Evolutionary conservation across 768 basidiomycete genomes (phyloP), one percentile per base, ranked within the genome.

Genomic region (Auricularia cornea): DNA sequence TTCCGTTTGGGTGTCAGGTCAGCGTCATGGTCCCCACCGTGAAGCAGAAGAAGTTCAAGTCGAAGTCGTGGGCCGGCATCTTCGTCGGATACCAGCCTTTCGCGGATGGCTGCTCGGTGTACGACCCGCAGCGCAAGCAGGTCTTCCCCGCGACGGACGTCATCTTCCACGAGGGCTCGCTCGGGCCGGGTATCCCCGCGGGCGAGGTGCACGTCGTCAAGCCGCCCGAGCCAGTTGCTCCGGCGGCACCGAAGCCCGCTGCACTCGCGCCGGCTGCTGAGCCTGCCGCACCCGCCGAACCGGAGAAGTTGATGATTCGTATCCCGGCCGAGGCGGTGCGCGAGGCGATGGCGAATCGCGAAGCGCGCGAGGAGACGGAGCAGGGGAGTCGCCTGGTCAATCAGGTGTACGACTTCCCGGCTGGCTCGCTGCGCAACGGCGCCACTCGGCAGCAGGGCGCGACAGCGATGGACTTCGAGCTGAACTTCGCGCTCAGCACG

Each of bases 1-100:
- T 59, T 3, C 54, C 52, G 1, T 68, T 67, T 57, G 68, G 68
- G 14, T 69, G 66, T 41, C 14, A 12, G 0, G 70, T 65, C 6
- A 70, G 60, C 38, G 61, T 66, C 1, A 61, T 62, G 33, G 32
- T 69, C 1, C 63, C 61, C 35, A 48, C 44, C 6, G 63, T 67
- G 11, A 41, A 63, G 44, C 51, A 57, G 51, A 18, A n/a, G 51
- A 52, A 52, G 51, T 52, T 52, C 26, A n/a, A 8, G 8, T 8
- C 10, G 6, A 52, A 52, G n/a, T 6, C 8, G 10, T 52, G 51
- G 51, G 10, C 51, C 6, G 51, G 51, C 51, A 40, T 40, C 41
- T 30, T 61, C 41, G 60, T 61, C 14, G 60, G 60, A 40, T 61
- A 61, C 29, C n/a, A 11, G 41, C 10, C 32, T 14, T 61, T 10